Conservation (phyloP, 495 filamentous ascomycete species). For the Trypethelium eluteriae region DNA sequence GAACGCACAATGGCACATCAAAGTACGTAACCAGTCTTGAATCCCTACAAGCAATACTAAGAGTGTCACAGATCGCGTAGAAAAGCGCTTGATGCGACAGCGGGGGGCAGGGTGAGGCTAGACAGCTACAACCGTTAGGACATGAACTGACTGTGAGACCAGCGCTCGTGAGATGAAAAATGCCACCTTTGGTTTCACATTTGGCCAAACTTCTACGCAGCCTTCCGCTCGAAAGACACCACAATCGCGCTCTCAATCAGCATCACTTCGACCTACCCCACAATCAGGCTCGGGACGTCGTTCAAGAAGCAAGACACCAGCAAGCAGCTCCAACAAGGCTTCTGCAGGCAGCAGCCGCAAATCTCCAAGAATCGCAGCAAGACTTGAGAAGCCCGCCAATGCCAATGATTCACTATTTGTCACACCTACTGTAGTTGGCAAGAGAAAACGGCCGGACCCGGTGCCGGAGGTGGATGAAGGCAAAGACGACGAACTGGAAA, state of each 20-base stretch:
- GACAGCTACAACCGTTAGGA: constrained; percentile 20
- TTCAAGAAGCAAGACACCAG: background rate
- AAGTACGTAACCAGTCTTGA: background rate
- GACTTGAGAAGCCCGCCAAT: background rate
- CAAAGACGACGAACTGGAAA: constrained; percentile 9
- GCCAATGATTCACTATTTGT: background rate
- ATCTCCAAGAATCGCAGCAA: background rate
- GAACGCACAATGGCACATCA: background rate
- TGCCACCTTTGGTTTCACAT: constrained; percentile 3
- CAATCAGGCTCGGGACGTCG: background rate
- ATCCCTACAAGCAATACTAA: constrained; percentile 35
- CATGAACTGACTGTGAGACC: background rate
- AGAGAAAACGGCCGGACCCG: constrained; percentile 10
- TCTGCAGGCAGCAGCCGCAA: background rate
- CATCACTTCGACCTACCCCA: background rate
- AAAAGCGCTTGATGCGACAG: constrained; percentile 52
- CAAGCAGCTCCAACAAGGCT: background rate
- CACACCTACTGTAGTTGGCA: constrained; percentile 12
- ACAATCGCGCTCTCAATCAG: background rate
- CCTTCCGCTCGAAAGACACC: background rate
- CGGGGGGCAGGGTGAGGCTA: constrained; percentile 51
- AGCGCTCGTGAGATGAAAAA: constrained; percentile 9
- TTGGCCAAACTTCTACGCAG: constrained; percentile 1
- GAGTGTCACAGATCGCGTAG: constrained; percentile 38
- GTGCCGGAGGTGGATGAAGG: background rate